These are phyloP conservation scores for Blastosporella zonata DNA, from an alignment of 1,284 basidiomycete species.

Conservation along the genomic window DNA sequence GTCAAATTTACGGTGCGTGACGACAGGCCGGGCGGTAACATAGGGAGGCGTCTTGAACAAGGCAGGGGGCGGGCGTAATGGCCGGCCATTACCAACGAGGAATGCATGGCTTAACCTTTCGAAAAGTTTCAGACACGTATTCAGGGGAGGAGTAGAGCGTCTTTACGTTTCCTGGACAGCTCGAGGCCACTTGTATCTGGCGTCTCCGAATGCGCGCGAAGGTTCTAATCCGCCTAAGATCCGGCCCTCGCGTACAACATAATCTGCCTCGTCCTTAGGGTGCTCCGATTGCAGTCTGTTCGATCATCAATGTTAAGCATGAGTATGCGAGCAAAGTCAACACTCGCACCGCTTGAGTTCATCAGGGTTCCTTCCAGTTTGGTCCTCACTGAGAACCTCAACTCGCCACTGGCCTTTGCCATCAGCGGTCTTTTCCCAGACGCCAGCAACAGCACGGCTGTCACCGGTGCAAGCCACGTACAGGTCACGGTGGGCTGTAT, in stretches of 20 bases:
- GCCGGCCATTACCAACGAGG: constrained; percentile 57
- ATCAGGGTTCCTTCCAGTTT: constrained; percentile 88
- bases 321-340: not conserved
- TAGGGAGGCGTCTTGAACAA: constrained; percentile 89
- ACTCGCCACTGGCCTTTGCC: constrained; percentile 77
- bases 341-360: constrained; percentile 65
- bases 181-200: constrained; percentile 87
- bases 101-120: constrained; percentile 65
- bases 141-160: constrained; percentile 2
- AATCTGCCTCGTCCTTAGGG: constrained; percentile 74
- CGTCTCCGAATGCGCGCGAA: constrained; percentile 92
- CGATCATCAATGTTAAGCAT: constrained; percentile 2
- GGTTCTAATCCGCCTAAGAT: constrained; percentile 94
- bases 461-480: constrained; percentile 95
- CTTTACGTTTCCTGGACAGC: constrained; percentile 72
- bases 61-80: constrained; percentile 58
- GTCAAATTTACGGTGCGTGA: constrained; percentile 74
- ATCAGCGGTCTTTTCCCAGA: constrained; percentile 69
- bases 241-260: constrained; percentile 84
- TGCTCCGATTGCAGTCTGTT: constrained; percentile 87
- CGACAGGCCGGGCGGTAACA: constrained; percentile 86
- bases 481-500: constrained; percentile 76
- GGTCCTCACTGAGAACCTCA: constrained; percentile 91
- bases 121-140: constrained; percentile 3
- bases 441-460: constrained; percentile 92